These are phyloP conservation scores for Microcyclosporella mali DNA, from an alignment of 2,329 filamentous ascomycete genomes.

Conservation along the genomic window DNA sequence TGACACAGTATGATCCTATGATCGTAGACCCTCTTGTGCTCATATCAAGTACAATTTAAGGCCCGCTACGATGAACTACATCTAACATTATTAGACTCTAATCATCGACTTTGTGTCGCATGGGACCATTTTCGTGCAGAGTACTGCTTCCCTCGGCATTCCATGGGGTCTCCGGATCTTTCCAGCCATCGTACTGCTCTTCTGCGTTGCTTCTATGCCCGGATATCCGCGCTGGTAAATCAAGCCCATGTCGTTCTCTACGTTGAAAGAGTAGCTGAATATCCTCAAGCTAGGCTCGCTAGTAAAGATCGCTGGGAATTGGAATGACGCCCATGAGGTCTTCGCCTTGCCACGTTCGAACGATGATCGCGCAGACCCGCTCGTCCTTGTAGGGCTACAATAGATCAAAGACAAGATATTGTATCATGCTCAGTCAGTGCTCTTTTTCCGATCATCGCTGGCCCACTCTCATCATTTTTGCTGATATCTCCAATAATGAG, in stretches of 20 bases:
- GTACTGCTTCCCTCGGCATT: conserved; percentile 9
- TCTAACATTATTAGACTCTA: conserved; percentile 2
- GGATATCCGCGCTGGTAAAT: conserved; percentile 7
- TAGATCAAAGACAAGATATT: conserved; percentile 13
- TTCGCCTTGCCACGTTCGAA: conserved; percentile 5
- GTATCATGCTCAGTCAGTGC: conserved; percentile 7
- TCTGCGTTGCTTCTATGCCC: conserved; percentile 9
- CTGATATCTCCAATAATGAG: conserved; percentile 8
- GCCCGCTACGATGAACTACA: too few species aligned
- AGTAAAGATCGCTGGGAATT: conserved; percentile 7
- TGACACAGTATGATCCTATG: neutral
- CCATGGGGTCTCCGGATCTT: conserved; percentile 9
- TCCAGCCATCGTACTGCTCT: conserved; percentile 8
- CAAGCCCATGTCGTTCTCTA: too few species aligned
- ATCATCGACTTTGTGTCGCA: conserved; percentile 13
- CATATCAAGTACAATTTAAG: too few species aligned
- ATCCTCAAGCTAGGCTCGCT: conserved; percentile 1
- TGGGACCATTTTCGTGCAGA: conserved; percentile 7
- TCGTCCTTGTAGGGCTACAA: conserved; percentile 8
- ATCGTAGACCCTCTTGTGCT: too few species aligned
- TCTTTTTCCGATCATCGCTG: conserved; percentile 9
- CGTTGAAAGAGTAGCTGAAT: neutral
- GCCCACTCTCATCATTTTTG: conserved; percentile 12
- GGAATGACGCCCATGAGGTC: conserved; percentile 11
- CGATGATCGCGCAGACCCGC: conserved; percentile 3